Conservation (phyloP, 2,329 filamentous ascomycete species). For the Paramyrothecium roridum region DNA sequence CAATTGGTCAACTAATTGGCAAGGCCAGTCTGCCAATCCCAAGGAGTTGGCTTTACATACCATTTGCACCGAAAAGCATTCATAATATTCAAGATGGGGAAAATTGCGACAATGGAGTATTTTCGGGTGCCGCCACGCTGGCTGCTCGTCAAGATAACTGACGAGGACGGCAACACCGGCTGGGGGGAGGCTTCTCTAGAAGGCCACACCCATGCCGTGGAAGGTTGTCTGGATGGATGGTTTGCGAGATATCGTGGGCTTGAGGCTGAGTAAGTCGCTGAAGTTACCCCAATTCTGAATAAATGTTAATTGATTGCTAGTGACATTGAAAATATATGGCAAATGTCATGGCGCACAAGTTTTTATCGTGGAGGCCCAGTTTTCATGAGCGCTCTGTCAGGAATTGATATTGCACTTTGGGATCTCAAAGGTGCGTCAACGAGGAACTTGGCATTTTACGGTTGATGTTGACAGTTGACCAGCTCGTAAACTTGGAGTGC, state of each 20-base stretch:
- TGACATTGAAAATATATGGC: conserved; percentile 80
- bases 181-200: conserved; percentile 79
- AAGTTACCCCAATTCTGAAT: rapidly evolving
- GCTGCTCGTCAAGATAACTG: conserved; percentile 75
- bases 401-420: conserved; percentile 78
- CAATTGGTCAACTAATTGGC: too few species aligned
- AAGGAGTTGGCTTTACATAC: background rate
- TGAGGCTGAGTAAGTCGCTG: conserved; percentile 61
- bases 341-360: conserved; percentile 64
- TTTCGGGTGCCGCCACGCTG: conserved; percentile 75
- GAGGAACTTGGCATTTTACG: rapidly evolving
- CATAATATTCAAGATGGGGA: conserved; percentile 19
- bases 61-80: background rate
- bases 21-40: too few species aligned
- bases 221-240: conserved; percentile 69
- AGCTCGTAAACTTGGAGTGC: conserved; percentile 53
- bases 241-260: conserved; percentile 59
- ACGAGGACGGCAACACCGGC: conserved; percentile 60
- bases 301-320: conserved; percentile 30
- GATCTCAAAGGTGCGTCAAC: conserved; percentile 59
- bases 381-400: conserved; percentile 75
- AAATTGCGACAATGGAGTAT: conserved; percentile 56
- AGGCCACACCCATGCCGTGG: conserved; percentile 70
- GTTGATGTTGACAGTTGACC: background rate
- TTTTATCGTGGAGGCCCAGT: conserved; percentile 79